Evolutionary conservation across 2,329 filamentous ascomycete genomes (phyloP), one percentile per base, ranked within the genome.

Genomic region (Ophiostoma piceae): DNA sequence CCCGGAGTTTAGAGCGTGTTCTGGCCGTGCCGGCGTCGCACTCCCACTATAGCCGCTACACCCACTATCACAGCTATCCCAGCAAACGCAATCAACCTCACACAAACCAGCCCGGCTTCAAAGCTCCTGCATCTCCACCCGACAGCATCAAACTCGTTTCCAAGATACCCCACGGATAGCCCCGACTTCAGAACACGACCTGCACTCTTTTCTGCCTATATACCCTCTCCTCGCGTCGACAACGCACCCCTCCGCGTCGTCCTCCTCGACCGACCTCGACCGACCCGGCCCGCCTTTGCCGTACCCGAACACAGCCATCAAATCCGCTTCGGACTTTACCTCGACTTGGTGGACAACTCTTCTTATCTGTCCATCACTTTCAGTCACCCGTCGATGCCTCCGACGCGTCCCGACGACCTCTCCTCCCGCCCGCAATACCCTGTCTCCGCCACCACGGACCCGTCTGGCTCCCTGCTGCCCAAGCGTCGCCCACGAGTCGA

Each of bases 401-500:
- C 73, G 57, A 73, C 72, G 67, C 67, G 69, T 57, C 57, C 68
- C 67, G 69, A 68, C 37, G 9, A 37, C 35, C 32, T 19, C n/a
- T 19, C 29, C 32, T 35, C 32, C 32, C 29, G 8, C 68, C 65
- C 54, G 41, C 65, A 57, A 22, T 22, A 57, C n/a, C 51, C 26
- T 60, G 32, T 79, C 76, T 82, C 83, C 22, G 14, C 66, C 19
- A 19, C 67, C 62, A 26, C 62, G 32, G 62, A 65, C 16, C 84
- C 79, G 1, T 92, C 69, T 60, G 9, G 37, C 32, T 57, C 66
- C n/a, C n/a, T 87, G 77, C 89, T 93, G 74, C 98, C 92, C 51
- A 86, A 85, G 47, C 74, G 76, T 35, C 71, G 76, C 51, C 75
- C 72, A 47, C 76, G 76, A 43, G 76, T 77, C 73, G 76, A 77